Evolutionary conservation across 1,139 yeast species (phyloP).

Genomic region (Nematodospora anomalae): DNA sequence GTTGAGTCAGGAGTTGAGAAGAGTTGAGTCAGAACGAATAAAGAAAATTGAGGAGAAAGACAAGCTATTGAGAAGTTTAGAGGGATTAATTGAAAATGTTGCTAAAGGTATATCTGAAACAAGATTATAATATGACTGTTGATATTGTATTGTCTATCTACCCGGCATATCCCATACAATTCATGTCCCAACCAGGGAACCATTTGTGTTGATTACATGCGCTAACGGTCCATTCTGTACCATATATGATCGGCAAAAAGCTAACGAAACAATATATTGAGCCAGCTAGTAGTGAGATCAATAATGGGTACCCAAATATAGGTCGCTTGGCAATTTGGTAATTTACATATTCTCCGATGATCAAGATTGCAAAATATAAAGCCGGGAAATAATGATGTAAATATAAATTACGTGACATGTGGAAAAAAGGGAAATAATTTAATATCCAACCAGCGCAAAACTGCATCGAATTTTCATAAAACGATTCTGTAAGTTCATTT

Average conservation of each 20-base stretch:
- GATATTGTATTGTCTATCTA: background rate
- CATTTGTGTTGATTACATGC: constrained; percentile 30
- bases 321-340: constrained; percentile 26
- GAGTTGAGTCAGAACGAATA: constrained; percentile 60
- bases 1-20: constrained; percentile 63
- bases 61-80: constrained; percentile 61
- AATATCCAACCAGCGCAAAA: constrained; percentile 34
- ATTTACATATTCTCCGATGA: constrained; percentile 32
- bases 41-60: constrained; percentile 67
- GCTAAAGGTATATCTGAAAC: constrained; percentile 55
- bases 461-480: constrained; percentile 27
- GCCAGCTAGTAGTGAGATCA: constrained; percentile 15
- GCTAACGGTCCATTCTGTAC: constrained; percentile 31
- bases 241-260: constrained; percentile 37
- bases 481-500: constrained; percentile 13
- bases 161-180: constrained; percentile 25
- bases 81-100: constrained; percentile 62
- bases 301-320: constrained; percentile 20
- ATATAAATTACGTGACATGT: constrained; percentile 33
- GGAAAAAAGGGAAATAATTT: constrained; percentile 38
- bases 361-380: constrained; percentile 35
- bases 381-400: constrained; percentile 43
- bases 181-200: constrained; percentile 39
- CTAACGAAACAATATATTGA: constrained; percentile 21
- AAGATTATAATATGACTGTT: constrained; percentile 16